Conservation (phyloP, 495 filamentous ascomycete species). For the Bryoglossum gracile region DNA sequence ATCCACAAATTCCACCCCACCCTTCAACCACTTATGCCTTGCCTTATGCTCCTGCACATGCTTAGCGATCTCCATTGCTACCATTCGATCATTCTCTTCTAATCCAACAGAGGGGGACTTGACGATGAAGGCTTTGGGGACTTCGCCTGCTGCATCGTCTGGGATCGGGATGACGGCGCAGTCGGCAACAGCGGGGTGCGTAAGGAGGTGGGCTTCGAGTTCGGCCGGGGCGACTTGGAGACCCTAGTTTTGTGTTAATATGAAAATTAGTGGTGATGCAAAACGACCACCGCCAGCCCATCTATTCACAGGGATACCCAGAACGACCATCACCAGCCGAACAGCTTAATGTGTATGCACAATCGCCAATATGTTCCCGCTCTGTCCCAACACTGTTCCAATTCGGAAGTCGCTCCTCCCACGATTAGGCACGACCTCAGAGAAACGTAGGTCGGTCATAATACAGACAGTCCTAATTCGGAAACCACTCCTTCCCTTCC, state of each 20-base stretch:
- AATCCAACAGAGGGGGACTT: constrained; percentile 54
- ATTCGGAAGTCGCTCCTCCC: no score
- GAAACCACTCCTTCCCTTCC: no score
- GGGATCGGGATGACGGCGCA: constrained; percentile 77
- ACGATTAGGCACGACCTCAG: no score
- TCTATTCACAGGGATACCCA: no score
- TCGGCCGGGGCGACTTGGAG: constrained; percentile 90
- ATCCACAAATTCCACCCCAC: constrained; percentile 71
- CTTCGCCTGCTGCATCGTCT: constrained; percentile 68
- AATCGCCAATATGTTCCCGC: no score
- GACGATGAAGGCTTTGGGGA: constrained; percentile 83
- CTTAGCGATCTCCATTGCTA: constrained; percentile 58
- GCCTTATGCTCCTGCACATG: constrained; percentile 80
- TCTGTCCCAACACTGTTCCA: no score
- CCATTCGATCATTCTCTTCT: constrained; percentile 51
- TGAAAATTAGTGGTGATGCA: constrained; percentile 1
- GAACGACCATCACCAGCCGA: no score
- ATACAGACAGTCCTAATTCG: no score
- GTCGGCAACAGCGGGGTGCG: constrained; percentile 73
- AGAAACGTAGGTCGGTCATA: no score
- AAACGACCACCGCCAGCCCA: no score
- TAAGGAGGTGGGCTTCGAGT: constrained; percentile 80
- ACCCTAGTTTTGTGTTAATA: constrained; percentile 43
- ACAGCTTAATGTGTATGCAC: no score
- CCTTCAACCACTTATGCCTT: constrained; percentile 82